Evolutionary conservation across 176 grass and related monocot species (phyloP).

Genomic region (Carex myosuroides): DNA sequence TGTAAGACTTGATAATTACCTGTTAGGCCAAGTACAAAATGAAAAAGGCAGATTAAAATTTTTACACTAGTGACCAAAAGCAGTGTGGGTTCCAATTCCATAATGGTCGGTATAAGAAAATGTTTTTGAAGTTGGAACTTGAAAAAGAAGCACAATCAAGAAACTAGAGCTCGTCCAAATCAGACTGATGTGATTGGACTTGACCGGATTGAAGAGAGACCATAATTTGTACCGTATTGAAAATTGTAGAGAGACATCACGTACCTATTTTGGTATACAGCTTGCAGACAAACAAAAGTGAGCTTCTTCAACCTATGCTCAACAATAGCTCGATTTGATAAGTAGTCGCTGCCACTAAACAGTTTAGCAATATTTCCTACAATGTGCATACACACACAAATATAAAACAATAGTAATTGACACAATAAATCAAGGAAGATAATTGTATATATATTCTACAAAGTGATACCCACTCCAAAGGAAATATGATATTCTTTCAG

Average conservation of each 20-base stretch:
- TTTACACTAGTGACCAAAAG: neutral
- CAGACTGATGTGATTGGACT: neutral
- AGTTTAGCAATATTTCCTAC: conserved; percentile 68
- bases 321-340: conserved; percentile 39
- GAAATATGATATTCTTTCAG: neutral
- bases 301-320: conserved; percentile 77
- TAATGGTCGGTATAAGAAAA: neutral
- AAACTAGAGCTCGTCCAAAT: neutral
- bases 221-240: neutral
- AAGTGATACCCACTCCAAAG: neutral
- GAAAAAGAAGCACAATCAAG: neutral
- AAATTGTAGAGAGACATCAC: neutral
- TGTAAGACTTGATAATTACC: neutral
- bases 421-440: conserved; percentile 10
- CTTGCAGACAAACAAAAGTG: conserved; percentile 58
- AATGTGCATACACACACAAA: conserved; percentile 14
- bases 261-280: conserved; percentile 68
- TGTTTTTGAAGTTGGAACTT: neutral
- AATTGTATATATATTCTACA: neutral
- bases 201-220: no score
- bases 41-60: neutral
- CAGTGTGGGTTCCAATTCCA: neutral
- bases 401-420: neutral
- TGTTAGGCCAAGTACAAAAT: neutral
- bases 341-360: conserved; percentile 51